Conservation (phyloP, 306 rosid species). For the Crataegus laevigata region DNA sequence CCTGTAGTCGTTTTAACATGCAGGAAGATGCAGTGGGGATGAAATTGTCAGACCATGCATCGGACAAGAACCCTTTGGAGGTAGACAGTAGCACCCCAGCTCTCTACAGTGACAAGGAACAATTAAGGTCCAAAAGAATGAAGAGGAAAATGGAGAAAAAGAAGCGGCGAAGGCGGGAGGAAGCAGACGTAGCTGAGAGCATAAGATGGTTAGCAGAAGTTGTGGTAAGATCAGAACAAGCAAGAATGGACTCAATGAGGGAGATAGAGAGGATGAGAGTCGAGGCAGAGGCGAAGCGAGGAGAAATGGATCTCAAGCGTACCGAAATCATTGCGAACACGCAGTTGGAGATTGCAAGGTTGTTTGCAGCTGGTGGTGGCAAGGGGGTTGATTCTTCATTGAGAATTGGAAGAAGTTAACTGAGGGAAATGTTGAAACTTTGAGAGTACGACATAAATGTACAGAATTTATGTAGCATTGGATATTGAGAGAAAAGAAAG, state of each 20-base stretch:
- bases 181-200: conserved; percentile 70
- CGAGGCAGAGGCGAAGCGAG: conserved; percentile 91
- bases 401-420: conserved; percentile 77
- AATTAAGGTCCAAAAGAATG: conserved; percentile 41
- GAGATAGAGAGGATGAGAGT: conserved; percentile 90
- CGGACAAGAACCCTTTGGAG: conserved; percentile 60
- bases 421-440: not conserved
- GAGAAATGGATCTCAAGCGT: conserved; percentile 84
- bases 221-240: conserved; percentile 75
- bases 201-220: conserved; percentile 91
- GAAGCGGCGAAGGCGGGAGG: conserved; percentile 25
- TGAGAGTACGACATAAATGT: not conserved
- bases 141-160: conserved; percentile 41
- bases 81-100: conserved; percentile 92
- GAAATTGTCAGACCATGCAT: conserved; percentile 53
- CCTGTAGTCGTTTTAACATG: not conserved
- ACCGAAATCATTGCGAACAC: conserved; percentile 91
- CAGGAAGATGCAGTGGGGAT: conserved; percentile 59
- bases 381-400: conserved; percentile 84
- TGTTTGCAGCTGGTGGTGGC: conserved; percentile 60
- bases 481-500: not conserved
- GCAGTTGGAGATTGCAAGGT: conserved; percentile 87
- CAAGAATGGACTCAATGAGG: conserved; percentile 78
- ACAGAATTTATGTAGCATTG: conserved; percentile 1
- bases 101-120: conserved; percentile 60